Evolutionary conservation across 441 rosid genomes (phyloP).

Genomic region (Eutrema salsugineum): DNA sequence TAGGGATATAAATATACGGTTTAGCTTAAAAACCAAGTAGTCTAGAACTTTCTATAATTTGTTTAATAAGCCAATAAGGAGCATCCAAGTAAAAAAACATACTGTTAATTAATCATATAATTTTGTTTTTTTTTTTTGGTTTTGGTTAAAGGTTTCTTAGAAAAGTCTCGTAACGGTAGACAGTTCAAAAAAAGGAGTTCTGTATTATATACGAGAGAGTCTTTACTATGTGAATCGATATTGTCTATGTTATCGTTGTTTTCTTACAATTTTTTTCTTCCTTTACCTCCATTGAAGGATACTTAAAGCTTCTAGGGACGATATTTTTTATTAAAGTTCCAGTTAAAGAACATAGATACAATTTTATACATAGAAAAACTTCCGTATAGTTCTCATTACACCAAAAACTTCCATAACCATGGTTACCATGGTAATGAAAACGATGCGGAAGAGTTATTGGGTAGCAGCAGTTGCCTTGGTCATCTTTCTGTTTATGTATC

Average conservation of each 20-base stretch:
- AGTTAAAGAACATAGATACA: not conserved
- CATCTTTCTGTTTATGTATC: slow-evolving; percentile 3
- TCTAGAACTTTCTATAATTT: no score
- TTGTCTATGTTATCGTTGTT: no score
- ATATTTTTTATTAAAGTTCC: not conserved
- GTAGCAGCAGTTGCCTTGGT: not conserved
- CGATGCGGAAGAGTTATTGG: not conserved
- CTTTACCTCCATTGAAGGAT: not conserved
- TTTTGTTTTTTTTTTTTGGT: no score
- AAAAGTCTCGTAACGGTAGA: not conserved
- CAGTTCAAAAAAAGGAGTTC: not conserved
- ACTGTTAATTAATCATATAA: no score
- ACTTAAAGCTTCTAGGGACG: not conserved
- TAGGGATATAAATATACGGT: no score
- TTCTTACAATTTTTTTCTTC: no score
- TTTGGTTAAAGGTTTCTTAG: no score
- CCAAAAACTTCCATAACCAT: no score
- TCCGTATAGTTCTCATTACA: not conserved
- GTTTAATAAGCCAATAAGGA: no score
- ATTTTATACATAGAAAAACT: not conserved
- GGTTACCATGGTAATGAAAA: slow-evolving; percentile 2
- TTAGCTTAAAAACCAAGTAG: no score
- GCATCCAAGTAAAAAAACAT: no score
- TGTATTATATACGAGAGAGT: not conserved
- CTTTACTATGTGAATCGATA: no score